Base-by-base conservation (phyloP, 1,284 basidiomycete species). In the Irpex sp. region DNA sequence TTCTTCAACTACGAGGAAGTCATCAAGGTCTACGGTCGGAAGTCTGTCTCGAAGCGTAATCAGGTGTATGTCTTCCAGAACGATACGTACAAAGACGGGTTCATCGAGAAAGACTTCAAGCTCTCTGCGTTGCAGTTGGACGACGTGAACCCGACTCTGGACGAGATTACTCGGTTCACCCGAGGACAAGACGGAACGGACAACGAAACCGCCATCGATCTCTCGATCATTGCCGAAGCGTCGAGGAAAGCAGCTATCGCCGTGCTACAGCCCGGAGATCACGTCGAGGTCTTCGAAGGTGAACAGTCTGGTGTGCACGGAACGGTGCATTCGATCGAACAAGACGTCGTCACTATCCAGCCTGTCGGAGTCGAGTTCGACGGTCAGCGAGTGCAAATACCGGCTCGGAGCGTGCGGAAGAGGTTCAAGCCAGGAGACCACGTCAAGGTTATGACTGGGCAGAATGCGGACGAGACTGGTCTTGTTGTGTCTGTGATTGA, bases 371-470 rank as follows among this genome's bases (percentile, higher is more conserved):
- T 91, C 28, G 94, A 96, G 64, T 82, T 94, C 58, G 90, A 91
- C 61, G 90, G 88, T 2, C 90, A 93, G 72, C 88, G 87, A 69
- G 83, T 94, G 58, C 94, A 98, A 65, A 84, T 99, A 5, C 91
- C 92, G 0, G 92, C 94, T 1, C 81, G 91, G 60, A 92, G 91
- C 71, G 94, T 98, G 3, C 83, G 95, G 66, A 99, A 99, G 77
- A 83, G 90, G 55, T 99, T 99, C 81, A 94, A 94, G 73, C 85
- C 94, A 57, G 97, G 96, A 73, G 96, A 99, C 75, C 97, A 99
- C 71, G 93, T 99, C 78, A 98, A 98, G 78, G 96, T 99, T 62
- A 94, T 98, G 86, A 83, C 88, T 6, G 96, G 96, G 23, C 90
- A 96, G 76, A 98, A 98, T 71, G 85, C 86, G 8, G 94, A 97